These are phyloP conservation scores for Macadamia integrifolia DNA, from an alignment of 164 flowering plant species.

Conservation along the genomic window DNA sequence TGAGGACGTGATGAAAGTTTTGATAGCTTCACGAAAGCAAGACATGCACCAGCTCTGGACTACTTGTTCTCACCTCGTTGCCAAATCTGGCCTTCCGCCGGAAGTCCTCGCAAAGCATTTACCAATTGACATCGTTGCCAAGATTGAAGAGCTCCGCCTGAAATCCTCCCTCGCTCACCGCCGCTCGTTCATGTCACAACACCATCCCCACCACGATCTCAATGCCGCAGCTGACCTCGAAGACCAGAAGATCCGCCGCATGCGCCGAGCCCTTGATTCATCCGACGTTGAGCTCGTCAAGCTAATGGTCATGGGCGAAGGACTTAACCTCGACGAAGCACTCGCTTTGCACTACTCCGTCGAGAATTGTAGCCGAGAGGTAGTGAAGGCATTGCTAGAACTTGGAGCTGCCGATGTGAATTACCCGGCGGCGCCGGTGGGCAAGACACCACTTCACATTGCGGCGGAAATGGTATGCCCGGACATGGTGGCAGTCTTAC, in stretches of 20 bases:
- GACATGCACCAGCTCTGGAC: constrained; percentile 98
- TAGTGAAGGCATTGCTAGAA: constrained; percentile 92
- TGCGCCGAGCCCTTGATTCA: constrained; percentile 91
- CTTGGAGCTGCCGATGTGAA: constrained; percentile 97
- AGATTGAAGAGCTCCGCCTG: constrained; percentile 87
- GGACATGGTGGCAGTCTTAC: constrained; percentile 94
- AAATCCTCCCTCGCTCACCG: constrained; percentile 68
- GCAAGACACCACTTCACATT: constrained; percentile 88
- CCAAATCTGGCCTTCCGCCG: constrained; percentile 94
- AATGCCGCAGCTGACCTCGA: constrained; percentile 51
- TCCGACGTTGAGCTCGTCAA: constrained; percentile 98
- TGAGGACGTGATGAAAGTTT: constrained; percentile 96
- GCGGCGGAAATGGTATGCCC: constrained; percentile 99
- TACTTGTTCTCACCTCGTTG: constrained; percentile 89
- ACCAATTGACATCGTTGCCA: constrained; percentile 79
- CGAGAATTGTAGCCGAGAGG: constrained; percentile 88
- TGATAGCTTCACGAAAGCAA: constrained; percentile 90
- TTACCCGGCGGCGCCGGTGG: constrained; percentile 81
- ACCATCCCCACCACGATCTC: constrained; percentile 38
- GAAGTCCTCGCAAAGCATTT: constrained; percentile 94
- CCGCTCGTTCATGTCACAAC: constrained; percentile 11
- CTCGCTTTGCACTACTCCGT: constrained; percentile 90
- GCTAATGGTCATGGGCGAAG: constrained; percentile 99
- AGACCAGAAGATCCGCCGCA: constrained; percentile 84
- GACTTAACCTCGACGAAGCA: constrained; percentile 92